Conservation (phyloP, 2,329 filamentous ascomycete genomes). For the Aspergillus brasiliensis region DNA sequence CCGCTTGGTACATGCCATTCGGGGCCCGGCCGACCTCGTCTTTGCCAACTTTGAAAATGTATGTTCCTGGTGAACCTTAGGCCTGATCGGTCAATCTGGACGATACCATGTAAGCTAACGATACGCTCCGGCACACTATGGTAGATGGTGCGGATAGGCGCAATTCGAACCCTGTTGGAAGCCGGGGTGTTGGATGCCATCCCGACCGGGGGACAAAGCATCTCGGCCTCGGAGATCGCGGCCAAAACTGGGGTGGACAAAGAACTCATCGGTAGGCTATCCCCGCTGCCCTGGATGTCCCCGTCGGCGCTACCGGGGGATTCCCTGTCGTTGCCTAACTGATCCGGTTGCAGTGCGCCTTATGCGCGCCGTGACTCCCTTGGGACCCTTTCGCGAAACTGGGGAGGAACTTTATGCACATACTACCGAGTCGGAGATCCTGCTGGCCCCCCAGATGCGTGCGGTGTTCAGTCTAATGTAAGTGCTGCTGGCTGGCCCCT, state of each 20-base stretch:
- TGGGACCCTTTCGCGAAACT: slow-evolving; percentile 22
- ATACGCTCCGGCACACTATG: neutral
- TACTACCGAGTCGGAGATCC: slow-evolving; percentile 23
- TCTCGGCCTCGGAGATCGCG: slow-evolving; percentile 15
- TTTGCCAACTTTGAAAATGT: slow-evolving; percentile 24
- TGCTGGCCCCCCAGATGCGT: slow-evolving; percentile 16
- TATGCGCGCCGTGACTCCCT: slow-evolving; percentile 21
- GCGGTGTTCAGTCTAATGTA: slow-evolving; percentile 18
- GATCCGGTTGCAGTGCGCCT: slow-evolving; percentile 17
- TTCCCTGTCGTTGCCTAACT: neutral
- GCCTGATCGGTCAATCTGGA: neutral
- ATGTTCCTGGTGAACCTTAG: neutral
- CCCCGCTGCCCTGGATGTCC: neutral
- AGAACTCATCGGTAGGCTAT: slow-evolving; percentile 5
- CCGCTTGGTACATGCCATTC: slow-evolving; percentile 19
- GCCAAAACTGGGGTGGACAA: slow-evolving; percentile 15
- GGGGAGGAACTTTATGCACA: slow-evolving; percentile 24
- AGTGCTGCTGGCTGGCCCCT: neutral
- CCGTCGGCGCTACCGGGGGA: neutral
- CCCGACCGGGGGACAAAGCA: slow-evolving; percentile 19
- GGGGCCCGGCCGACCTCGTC: slow-evolving; percentile 23
- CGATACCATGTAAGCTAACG: neutral
- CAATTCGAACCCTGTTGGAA: slow-evolving; percentile 24
- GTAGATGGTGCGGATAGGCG: slow-evolving; percentile 14
- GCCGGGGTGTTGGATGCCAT: slow-evolving; percentile 25